Conservation (phyloP, 2,329 filamentous ascomycete species). For the Cordyceps fumosorosea region DNA sequence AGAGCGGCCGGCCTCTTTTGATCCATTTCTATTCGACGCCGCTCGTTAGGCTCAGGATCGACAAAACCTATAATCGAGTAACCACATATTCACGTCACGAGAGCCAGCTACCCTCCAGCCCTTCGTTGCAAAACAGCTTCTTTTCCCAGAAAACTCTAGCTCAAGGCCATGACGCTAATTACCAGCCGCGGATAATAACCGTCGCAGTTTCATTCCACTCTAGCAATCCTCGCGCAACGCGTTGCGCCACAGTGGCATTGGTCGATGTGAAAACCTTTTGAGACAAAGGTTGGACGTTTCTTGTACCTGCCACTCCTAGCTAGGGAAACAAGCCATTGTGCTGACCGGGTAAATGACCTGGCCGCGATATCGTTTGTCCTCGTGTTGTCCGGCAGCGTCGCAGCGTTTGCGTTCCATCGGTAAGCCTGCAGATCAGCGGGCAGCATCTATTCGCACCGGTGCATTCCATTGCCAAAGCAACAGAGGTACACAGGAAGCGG, state of each 20-base stretch:
- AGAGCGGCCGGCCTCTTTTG: not conserved
- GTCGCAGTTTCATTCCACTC: not conserved
- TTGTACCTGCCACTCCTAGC: not conserved
- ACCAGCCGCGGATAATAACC: not conserved
- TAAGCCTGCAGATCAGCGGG: not conserved
- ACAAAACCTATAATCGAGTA: not conserved
- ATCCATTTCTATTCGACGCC: not conserved
- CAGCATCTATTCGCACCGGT: not conserved
- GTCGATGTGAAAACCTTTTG: not conserved
- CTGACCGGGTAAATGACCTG: not conserved
- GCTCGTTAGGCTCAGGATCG: not conserved
- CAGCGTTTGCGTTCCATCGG: not conserved
- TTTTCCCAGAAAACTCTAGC: not conserved
- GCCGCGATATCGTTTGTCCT: not conserved
- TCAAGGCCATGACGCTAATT: too few relatives aligned
- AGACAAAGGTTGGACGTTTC: not conserved
- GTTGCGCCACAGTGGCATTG: not conserved
- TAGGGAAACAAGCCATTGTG: not conserved
- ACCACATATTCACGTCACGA: not conserved
- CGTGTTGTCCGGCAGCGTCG: not conserved
- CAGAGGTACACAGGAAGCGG: not conserved
- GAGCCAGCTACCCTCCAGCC: not conserved
- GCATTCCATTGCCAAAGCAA: not conserved
- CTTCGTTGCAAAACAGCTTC: not conserved
- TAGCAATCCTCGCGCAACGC: not conserved